Percentiles rank a stretch among this genome's conserved stretches.
These are phyloP conservation scores for Edaphochlamys debaryana DNA, from an alignment of 139 green algal genomes.

Conservation along the genomic window DNA sequence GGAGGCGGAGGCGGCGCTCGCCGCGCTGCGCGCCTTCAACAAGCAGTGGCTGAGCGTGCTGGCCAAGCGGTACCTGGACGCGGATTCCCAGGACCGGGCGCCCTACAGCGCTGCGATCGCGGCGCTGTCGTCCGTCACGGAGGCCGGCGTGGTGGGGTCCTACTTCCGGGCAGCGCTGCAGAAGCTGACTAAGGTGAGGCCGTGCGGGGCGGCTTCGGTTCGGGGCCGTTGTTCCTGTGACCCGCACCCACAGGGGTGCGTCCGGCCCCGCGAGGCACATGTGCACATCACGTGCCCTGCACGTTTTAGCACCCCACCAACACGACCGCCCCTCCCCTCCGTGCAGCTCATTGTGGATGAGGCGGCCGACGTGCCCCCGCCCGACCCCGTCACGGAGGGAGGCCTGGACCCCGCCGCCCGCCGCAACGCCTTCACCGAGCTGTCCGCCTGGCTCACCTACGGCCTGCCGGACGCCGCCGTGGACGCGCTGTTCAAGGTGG, in stretches of 20 bases:
- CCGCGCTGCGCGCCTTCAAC: conserved; percentile 64
- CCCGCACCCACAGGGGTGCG: too few species aligned
- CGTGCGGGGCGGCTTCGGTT: neutral
- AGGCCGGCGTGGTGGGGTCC: conserved; percentile 46
- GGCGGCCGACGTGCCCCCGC: conserved; percentile 58
- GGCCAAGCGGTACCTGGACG: conserved; percentile 70
- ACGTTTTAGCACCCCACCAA: neutral
- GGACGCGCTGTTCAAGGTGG: conserved; percentile 61
- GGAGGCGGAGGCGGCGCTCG: conserved; percentile 55
- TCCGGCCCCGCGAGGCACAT: too few species aligned
- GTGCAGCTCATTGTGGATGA: conserved; percentile 70
- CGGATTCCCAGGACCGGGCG: conserved; percentile 59
- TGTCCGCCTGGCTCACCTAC: conserved; percentile 75
- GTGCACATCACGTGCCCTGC: too few species aligned
- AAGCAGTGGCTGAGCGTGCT: conserved; percentile 82
- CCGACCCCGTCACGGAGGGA: conserved; percentile 70
- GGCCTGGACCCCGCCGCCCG: conserved; percentile 66
- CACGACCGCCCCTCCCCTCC: neutral
- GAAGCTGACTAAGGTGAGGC: conserved; percentile 27
- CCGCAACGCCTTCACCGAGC: conserved; percentile 87
- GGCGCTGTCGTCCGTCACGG: conserved; percentile 72
- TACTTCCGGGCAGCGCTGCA: conserved; percentile 76
- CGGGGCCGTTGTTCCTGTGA: neutral
- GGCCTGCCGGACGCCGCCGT: conserved; percentile 75
- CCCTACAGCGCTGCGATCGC: conserved; percentile 67